Base-by-base conservation (phyloP, 768 basidiomycete species). In the Cystofilobasidium macerans region DNA sequence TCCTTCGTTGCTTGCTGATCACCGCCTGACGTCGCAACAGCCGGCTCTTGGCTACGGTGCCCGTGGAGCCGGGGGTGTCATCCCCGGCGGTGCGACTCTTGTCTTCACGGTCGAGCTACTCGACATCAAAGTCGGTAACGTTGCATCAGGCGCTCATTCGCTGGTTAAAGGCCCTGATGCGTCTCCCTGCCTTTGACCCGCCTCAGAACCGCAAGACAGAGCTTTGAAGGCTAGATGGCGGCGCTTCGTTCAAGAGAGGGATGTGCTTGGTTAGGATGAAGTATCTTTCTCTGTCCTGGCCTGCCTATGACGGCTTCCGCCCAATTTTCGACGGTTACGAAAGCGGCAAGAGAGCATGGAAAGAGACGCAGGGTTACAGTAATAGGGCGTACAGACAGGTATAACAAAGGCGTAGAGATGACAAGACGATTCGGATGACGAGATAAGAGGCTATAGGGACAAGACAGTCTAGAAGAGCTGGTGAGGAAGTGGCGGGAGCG, bases 51-150 rank as follows among this genome's bases (percentile, higher is more conserved):
- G 32, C 22, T 66, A 66, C 65, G 61, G 90, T 42, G 72, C 80
- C 2, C 83, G 86, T 56, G 91, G 89, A 16, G 85, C 85, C 71
- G 88, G 88, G 9, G 77, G 76, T 18, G 76, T 85, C 67, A 97
- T 97, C 62, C 91, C 90, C 38, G 78, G 86, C 43, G 79, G 86
- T 71, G 84, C 89, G 16, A 85, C 85, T 9, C 80, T 94, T 32
- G 84, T 90, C 24, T 94, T 95, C 77, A 87, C 61, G 26, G 87
- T 88, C 14, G 90, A 94, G 74, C 81, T 94, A 32, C 78, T 86
- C n/a, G 79, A 79, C 51, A 76, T 93, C 71, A 79, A 85, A n/a
- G n/a, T n/a, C n/a, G n/a, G n/a, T n/a, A n/a, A n/a, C n/a, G n/a
- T n/a, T n/a, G n/a, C n/a, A n/a, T n/a, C n/a, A n/a, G n/a, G n/a